A percentile compares a stretch with the other conserved stretches of the same genome.
Evolutionary conservation across 768 basidiomycete species (phyloP).

Genomic region (Hypholoma fasciculare): DNA sequence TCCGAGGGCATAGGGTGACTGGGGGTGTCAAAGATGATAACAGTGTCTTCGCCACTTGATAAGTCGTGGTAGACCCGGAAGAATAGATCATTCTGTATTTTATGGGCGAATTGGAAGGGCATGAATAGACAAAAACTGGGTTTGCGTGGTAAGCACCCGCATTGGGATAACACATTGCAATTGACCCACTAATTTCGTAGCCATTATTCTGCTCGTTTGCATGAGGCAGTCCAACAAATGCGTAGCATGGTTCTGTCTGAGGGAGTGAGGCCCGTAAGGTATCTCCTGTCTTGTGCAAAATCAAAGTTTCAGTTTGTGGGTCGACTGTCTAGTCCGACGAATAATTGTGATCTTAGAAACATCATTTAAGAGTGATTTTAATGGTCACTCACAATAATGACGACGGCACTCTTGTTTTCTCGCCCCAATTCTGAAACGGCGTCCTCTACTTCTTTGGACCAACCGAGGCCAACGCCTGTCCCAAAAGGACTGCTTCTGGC

Average conservation of each 20-base stretch:
- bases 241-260: slow-evolving; percentile 61
- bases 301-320: slow-evolving; percentile 57
- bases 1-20: slow-evolving; percentile 49
- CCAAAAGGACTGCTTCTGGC: slow-evolving; percentile 57
- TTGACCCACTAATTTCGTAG: slow-evolving; percentile 60
- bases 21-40: slow-evolving; percentile 43
- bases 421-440: slow-evolving; percentile 61
- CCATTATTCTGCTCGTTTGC: slow-evolving; percentile 33
- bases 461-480: slow-evolving; percentile 61
- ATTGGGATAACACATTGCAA: neutral
- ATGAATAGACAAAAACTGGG: slow-evolving; percentile 89
- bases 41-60: slow-evolving; percentile 53
- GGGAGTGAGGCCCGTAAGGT: slow-evolving; percentile 53
- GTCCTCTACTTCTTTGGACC: slow-evolving; percentile 64
- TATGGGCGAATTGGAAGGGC: slow-evolving; percentile 78
- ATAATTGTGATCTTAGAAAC: neutral
- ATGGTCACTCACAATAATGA: slow-evolving; percentile 58
- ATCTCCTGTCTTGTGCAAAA: slow-evolving; percentile 43
- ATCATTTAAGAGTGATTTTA: neutral
- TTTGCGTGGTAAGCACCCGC: neutral
- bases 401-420: slow-evolving; percentile 49
- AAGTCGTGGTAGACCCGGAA: slow-evolving; percentile 59
- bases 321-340: slow-evolving; percentile 58
- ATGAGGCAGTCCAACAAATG: slow-evolving; percentile 68
- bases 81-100: slow-evolving; percentile 91